Evolutionary conservation across 371 early-diverging fungal genomes (phyloP), one percentile per base, ranked within the genome.

Genomic region (Parasitella parasitica): DNA sequence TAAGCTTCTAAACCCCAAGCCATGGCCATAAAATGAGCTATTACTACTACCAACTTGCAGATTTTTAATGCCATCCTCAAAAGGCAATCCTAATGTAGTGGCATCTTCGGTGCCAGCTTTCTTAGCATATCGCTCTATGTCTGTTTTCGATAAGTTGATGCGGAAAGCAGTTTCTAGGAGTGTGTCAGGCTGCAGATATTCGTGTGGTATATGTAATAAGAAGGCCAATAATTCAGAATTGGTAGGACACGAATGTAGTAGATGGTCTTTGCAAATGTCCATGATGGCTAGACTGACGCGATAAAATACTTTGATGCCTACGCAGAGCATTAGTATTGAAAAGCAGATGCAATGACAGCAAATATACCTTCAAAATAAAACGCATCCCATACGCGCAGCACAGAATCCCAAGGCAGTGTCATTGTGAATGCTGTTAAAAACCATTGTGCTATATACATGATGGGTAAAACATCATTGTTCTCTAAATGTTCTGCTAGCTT

Each of bases 401-500:
- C 96, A 0, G 95, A 85, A 13, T 84, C 82, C 97, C 97, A 97
- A 5, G 97, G 97, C 37, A 96, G 74, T 3, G 91, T 81, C 86
- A 90, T 85, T 2, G 96, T 96, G 67, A 91, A 97, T 4, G 94
- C 79, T 0, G 97, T 96, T 70, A 97, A 74, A 66, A 96, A 95
- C 97, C 97, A 97, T 48, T 92, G 92, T 2, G 97, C 90, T 24
- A 93, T 89, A 63, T 92, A 97, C 88, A 92, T 93, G 53, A 96
- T 77, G 12, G 95, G 92, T 20, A 85, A 72, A 20, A 96, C 86
- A 56, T 93, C 92, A 57, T 94, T 87, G 51, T 71, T 72, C 41
- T 82, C 81, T 78, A 97, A 69, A 69, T 96, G 94, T 20, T 81
- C 83, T 2, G 89, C 84, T 55, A 96, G 69, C 32, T 78, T 81